Evolutionary conservation across 345 rosid genomes (phyloP).

Genomic region (Boechera divaricarpa): DNA sequence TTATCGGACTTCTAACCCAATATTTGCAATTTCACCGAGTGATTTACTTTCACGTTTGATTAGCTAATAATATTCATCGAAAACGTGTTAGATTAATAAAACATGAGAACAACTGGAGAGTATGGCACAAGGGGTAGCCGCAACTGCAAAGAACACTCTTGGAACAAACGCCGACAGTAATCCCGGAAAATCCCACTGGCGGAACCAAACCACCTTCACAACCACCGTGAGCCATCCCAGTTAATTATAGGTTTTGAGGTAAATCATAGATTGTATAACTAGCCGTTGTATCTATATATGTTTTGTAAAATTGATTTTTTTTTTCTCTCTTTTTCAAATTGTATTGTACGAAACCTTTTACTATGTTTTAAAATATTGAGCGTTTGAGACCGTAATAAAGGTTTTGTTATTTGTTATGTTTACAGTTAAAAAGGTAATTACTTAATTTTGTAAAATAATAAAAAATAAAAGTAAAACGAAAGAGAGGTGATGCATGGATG

Average conservation of each 20-base stretch:
- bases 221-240: conserved; percentile 10
- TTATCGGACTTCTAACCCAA: background rate
- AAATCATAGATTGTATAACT: background rate
- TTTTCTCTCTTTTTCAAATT: background rate
- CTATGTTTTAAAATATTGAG: background rate
- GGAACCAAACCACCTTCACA: conserved; percentile 10
- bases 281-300: background rate
- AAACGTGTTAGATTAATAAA: conserved; percentile 3
- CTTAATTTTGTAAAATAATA: conserved; percentile 10
- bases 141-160: conserved; percentile 38
- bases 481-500: conserved; percentile 51
- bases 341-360: conserved; percentile 12
- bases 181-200: no score
- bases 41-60: background rate
- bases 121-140: background rate
- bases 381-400: conserved; percentile 3
- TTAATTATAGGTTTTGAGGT: background rate
- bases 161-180: conserved; percentile 28
- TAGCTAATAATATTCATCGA: background rate
- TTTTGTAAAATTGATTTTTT: background rate
- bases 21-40: background rate
- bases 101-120: background rate
- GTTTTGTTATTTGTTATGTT: conserved; percentile 6
- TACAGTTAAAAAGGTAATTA: background rate
- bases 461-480: conserved; percentile 26